These are phyloP conservation scores for Ascocoryne sarcoides DNA, from an alignment of 2,329 filamentous ascomycete genomes.

Conservation along the genomic window DNA sequence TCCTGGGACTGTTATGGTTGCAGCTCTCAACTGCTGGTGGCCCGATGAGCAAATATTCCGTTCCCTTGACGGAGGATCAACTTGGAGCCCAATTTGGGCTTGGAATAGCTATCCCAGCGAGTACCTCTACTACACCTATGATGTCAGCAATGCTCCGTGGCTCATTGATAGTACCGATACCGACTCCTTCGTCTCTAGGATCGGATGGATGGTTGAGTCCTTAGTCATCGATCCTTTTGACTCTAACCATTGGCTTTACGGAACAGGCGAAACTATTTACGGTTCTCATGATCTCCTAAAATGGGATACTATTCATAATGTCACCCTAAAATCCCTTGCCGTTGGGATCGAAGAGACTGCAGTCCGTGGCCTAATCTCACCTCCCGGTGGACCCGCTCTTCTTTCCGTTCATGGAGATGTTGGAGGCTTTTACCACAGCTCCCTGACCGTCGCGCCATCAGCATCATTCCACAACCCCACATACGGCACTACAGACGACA, in stretches of 20 bases:
- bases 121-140: slow-evolving; percentile 15
- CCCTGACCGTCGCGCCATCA: slow-evolving; percentile 10
- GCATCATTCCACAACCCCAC: slow-evolving; percentile 10
- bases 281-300: slow-evolving; percentile 31
- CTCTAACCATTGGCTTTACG: slow-evolving; percentile 52
- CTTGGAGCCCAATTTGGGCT: slow-evolving; percentile 31
- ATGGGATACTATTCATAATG: slow-evolving; percentile 13
- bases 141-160: slow-evolving; percentile 18
- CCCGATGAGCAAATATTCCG: slow-evolving; percentile 49
- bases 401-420: slow-evolving; percentile 23
- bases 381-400: slow-evolving; percentile 19
- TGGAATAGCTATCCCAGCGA: slow-evolving; percentile 7
- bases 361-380: slow-evolving; percentile 13
- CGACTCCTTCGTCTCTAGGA: slow-evolving; percentile 12
- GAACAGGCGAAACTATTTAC: slow-evolving; percentile 47
- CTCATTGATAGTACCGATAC: slow-evolving; percentile 15
- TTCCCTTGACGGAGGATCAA: slow-evolving; percentile 40
- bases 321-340: slow-evolving; percentile 15
- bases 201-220: slow-evolving; percentile 55
- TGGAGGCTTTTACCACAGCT: slow-evolving; percentile 17
- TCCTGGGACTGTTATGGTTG: slow-evolving; percentile 48
- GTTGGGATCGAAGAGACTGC: slow-evolving; percentile 24
- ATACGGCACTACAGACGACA: slow-evolving; percentile 14
- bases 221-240: slow-evolving; percentile 50
- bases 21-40: slow-evolving; percentile 49